Conservation (phyloP, 495 filamentous ascomycete species). For the Hypoxylon cercidicola region DNA sequence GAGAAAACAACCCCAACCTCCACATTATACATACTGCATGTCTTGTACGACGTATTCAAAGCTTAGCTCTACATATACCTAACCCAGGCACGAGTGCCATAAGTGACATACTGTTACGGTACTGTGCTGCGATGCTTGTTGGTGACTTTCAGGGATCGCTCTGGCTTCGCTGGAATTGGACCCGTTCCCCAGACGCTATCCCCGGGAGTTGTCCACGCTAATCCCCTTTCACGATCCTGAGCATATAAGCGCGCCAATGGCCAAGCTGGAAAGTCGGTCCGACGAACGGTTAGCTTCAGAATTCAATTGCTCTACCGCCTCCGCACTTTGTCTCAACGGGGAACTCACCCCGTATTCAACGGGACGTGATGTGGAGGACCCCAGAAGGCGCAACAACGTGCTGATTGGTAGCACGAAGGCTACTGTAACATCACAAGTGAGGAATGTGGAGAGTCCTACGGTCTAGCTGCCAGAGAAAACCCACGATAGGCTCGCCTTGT, state of each 20-base stretch:
- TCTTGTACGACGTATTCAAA: too few relatives aligned
- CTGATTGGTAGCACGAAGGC: constrained; percentile 31
- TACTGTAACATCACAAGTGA: constrained; percentile 26
- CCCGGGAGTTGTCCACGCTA: constrained; percentile 31
- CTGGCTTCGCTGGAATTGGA: constrained; percentile 24
- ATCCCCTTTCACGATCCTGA: constrained; percentile 26
- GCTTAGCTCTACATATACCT: too few relatives aligned
- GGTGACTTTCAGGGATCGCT: constrained; percentile 11
- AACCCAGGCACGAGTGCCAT: too few relatives aligned
- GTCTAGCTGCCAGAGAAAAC: constrained; percentile 14
- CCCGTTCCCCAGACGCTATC: constrained; percentile 28
- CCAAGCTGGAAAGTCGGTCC: constrained; percentile 27
- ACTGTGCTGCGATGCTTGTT: neutral
- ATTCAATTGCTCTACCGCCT: constrained; percentile 19
- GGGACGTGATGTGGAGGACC: constrained; percentile 29
- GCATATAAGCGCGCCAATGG: constrained; percentile 34
- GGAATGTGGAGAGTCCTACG: constrained; percentile 25
- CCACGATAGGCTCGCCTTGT: constrained; percentile 22
- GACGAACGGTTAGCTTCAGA: constrained; percentile 20
- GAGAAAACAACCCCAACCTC: too few relatives aligned
- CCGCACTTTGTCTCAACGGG: constrained; percentile 26
- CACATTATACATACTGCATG: too few relatives aligned
- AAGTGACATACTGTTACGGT: neutral
- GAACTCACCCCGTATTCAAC: constrained; percentile 28
- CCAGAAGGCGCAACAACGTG: constrained; percentile 5